Conservation (phyloP, 2,329 filamentous ascomycete species). For the Cercospora beticola region DNA sequence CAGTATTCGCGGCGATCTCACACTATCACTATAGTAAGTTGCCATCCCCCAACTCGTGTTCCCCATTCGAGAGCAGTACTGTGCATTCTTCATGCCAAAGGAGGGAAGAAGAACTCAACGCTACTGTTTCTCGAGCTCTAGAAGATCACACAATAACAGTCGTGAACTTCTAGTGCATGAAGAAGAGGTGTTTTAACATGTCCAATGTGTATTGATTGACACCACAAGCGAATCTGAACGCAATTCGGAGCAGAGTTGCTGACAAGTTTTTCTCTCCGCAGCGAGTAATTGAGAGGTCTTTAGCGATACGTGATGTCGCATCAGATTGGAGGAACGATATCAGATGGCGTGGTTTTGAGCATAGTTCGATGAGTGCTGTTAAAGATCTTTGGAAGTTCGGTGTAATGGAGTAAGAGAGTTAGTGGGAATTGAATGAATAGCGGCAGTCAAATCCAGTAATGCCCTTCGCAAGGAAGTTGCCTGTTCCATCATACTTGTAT, state of each 20-base stretch:
- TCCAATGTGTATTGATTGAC: neutral
- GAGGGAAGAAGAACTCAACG: neutral
- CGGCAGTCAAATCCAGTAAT: neutral
- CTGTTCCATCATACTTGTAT: neutral
- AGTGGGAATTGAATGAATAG: neutral
- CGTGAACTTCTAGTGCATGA: constrained; percentile 17
- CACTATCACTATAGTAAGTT: constrained; percentile 72
- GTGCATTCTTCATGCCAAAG: neutral
- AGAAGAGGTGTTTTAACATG: neutral
- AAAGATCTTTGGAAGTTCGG: neutral
- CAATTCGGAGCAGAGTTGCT: constrained; percentile 1
- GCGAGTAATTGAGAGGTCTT: neutral
- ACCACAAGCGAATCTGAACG: neutral
- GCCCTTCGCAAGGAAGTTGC: neutral
- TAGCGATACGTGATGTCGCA: neutral
- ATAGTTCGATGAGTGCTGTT: neutral
- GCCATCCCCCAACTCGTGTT: neutral
- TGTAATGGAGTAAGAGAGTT: neutral
- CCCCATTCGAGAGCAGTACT: neutral
- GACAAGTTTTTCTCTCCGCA: neutral
- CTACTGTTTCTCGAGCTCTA: constrained; percentile 1
- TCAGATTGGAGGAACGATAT: neutral
- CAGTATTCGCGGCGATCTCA: constrained; percentile 80
- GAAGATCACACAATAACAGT: constrained; percentile 17
- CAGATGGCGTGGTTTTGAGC: neutral